Evolutionary conservation across 2,329 filamentous ascomycete genomes (phyloP).

Genomic region (Alternaria incomplexa): DNA sequence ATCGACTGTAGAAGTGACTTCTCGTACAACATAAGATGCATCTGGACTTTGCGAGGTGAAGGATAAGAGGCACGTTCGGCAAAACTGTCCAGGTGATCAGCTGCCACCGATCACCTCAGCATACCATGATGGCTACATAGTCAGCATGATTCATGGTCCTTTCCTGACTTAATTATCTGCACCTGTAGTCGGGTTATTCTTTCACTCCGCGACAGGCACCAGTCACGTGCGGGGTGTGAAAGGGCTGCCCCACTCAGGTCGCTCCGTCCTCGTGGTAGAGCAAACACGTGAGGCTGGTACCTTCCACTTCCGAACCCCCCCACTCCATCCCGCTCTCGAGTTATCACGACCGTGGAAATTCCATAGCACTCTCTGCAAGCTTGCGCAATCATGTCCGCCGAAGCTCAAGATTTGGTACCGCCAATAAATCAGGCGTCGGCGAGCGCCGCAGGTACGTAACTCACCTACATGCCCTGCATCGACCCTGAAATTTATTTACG

Average conservation of each 20-base stretch:
- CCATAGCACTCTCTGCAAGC: background rate
- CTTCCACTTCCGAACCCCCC: background rate
- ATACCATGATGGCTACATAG: background rate
- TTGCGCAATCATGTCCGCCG: background rate
- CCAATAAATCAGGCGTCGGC: background rate
- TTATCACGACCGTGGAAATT: background rate
- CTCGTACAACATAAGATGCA: background rate
- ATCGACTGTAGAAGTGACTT: background rate
- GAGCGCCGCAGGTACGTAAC: conserved; percentile 4
- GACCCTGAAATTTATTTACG: background rate
- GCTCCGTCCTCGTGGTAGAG: background rate
- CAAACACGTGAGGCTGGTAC: background rate
- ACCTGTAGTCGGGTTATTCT: background rate
- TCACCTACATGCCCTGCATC: background rate
- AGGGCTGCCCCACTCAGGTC: conserved; percentile 8
- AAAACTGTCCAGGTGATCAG: background rate
- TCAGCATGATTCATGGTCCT: background rate
- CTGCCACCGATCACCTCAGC: background rate
- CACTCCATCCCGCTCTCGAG: background rate
- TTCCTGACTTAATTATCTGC: background rate
- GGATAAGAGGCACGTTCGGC: background rate
- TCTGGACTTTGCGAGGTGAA: background rate
- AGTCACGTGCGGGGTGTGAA: conserved; percentile 11
- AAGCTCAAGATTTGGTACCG: background rate
- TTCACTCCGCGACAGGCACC: background rate